phyloP scores from a whole-genome alignment of 2,329 filamentous ascomycete genomes.

The Calycina herbarum region DNA sequence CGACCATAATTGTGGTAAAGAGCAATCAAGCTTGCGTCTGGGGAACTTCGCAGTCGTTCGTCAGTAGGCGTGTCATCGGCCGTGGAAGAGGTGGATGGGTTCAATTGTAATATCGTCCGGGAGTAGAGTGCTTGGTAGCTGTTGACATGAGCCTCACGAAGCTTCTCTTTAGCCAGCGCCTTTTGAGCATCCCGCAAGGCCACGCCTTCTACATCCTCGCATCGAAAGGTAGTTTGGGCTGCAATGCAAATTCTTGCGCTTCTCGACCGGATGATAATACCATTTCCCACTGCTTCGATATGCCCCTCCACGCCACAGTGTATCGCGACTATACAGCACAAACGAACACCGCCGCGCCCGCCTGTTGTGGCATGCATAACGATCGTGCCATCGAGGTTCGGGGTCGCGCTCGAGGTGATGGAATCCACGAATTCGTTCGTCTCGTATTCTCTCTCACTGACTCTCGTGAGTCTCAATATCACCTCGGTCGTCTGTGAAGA shows the following conservation, averaged over 20 bases:
- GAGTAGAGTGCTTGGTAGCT: conserved; percentile 40
- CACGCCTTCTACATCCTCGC: conserved; percentile 29
- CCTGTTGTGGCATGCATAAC: conserved; percentile 40
- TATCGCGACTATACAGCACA: background rate
- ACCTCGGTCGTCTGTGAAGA: conserved; percentile 23
- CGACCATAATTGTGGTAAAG: conserved; percentile 43
- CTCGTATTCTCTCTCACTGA: conserved; percentile 37
- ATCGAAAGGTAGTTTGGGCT: conserved; percentile 42
- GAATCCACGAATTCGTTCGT: conserved; percentile 46
- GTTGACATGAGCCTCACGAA: conserved; percentile 35
- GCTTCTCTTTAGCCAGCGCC: conserved; percentile 28
- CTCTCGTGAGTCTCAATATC: conserved; percentile 33
- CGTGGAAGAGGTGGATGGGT: conserved; percentile 30
- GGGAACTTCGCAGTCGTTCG: conserved; percentile 27
- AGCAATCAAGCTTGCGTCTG: conserved; percentile 26
- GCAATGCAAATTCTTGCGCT: conserved; percentile 39
- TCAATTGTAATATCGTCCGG: conserved; percentile 29
- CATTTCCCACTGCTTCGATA: background rate
- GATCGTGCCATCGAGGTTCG: conserved; percentile 32
- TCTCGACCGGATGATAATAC: background rate
- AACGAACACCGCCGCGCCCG: background rate
- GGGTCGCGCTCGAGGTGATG: conserved; percentile 25
- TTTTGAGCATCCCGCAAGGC: background rate
- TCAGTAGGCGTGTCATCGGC: conserved; percentile 36
- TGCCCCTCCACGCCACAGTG: background rate